phyloP scores from a whole-genome alignment of 1,284 basidiomycete genomes.

The Thecaphora frezii region DNA sequence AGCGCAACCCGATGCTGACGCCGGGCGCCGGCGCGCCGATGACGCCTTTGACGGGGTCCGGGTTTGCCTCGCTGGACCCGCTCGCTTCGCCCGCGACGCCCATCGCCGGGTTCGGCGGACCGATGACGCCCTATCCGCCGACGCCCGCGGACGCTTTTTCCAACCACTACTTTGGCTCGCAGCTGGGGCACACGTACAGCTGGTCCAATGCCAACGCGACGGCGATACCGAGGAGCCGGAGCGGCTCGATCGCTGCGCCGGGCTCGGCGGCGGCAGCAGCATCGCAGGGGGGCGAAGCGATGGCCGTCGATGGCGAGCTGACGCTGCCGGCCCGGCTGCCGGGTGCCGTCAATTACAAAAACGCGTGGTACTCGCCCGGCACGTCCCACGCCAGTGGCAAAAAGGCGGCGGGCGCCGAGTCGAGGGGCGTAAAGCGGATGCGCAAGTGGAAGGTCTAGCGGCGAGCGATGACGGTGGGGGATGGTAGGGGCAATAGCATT shows the following conservation, averaged over 20 bases:
- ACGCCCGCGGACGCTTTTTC: conserved; percentile 13
- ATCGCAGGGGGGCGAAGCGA: background rate
- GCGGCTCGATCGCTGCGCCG: conserved; percentile 8
- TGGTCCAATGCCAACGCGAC: no score
- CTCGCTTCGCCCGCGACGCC: conserved; percentile 33
- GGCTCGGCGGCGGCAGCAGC: conserved; percentile 7
- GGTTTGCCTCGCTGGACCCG: conserved; percentile 8
- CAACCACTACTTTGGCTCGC: conserved; percentile 26
- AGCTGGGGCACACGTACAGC: background rate
- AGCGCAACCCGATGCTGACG: conserved; percentile 4
- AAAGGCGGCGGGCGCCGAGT: conserved; percentile 13
- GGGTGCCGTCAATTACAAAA: conserved; percentile 42
- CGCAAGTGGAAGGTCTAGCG: conserved; percentile 36
- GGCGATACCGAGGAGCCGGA: background rate
- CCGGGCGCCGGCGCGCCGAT: conserved; percentile 17
- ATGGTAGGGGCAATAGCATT: no score
- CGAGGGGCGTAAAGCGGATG: conserved; percentile 24
- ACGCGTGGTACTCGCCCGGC: conserved; percentile 40
- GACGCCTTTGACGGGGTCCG: conserved; percentile 12
- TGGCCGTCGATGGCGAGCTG: conserved; percentile 5
- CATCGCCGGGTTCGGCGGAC: conserved; percentile 6
- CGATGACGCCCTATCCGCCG: conserved; percentile 19
- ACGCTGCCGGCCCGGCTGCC: conserved; percentile 22
- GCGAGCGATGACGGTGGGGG: no score
- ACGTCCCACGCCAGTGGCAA: conserved; percentile 31